These are phyloP conservation scores for Amaranthus palmeri DNA, from an alignment of 148 eudicot genomes.

Conservation along the genomic window DNA sequence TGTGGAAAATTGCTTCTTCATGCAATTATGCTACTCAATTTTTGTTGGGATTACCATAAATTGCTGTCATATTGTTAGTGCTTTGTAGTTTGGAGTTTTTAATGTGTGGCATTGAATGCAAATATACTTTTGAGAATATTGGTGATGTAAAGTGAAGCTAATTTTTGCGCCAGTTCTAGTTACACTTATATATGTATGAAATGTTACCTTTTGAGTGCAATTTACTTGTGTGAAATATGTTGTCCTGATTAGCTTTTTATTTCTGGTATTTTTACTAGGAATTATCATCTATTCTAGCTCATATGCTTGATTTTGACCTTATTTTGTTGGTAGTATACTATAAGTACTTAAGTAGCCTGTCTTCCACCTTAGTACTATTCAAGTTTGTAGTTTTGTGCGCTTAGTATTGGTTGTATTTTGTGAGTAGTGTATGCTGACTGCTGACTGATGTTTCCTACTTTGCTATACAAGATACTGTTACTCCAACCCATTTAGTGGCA, in stretches of 20 bases:
- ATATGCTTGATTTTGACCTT: background rate
- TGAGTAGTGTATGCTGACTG: background rate
- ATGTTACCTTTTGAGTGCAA: background rate
- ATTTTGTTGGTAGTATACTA: background rate
- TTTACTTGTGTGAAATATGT: conserved; percentile 2
- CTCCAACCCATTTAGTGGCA: too few species aligned
- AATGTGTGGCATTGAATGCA: conserved; percentile 25
- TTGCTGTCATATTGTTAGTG: conserved; percentile 6
- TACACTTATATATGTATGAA: conserved; percentile 6
- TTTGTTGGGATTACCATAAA: conserved; percentile 17
- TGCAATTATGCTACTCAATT: conserved; percentile 11
- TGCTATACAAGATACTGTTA: too few species aligned
- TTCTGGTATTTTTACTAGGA: background rate
- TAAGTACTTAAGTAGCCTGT: background rate
- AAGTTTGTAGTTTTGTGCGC: background rate
- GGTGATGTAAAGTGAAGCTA: conserved; percentile 7
- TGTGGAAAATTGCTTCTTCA: conserved; percentile 4
- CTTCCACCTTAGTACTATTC: background rate
- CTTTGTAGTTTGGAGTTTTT: conserved; percentile 11
- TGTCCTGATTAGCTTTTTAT: background rate
- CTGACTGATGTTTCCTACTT: too few species aligned
- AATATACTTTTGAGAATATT: background rate
- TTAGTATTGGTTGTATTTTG: conserved; percentile 1
- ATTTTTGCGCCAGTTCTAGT: conserved; percentile 2
- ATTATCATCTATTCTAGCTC: background rate